Evolutionary conservation across 2,329 filamentous ascomycete genomes (phyloP).

Genomic region (Thermomyces lanuginosus): DNA sequence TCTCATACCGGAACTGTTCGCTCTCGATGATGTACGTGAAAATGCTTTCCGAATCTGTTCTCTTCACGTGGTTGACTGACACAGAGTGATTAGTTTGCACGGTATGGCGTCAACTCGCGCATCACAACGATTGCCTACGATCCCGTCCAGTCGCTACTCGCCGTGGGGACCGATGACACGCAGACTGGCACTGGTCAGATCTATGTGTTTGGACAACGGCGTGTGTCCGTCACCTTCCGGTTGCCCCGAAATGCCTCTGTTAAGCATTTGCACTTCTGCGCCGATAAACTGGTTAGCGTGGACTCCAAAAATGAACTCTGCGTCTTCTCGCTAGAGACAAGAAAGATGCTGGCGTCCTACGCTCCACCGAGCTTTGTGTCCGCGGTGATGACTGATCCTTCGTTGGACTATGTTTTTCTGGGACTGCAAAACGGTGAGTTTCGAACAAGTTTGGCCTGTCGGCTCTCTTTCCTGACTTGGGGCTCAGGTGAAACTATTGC

Average conservation of each 20-base stretch:
- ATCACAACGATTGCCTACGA: slow-evolving; percentile 75
- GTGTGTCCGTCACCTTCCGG: slow-evolving; percentile 59
- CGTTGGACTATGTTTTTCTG: slow-evolving; percentile 83
- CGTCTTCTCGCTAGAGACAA: slow-evolving; percentile 64
- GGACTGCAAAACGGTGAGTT: slow-evolving; percentile 52
- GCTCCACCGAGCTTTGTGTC: slow-evolving; percentile 62
- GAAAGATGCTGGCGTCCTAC: slow-evolving; percentile 49
- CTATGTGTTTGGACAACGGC: slow-evolving; percentile 69
- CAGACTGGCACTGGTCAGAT: slow-evolving; percentile 75
- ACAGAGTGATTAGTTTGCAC: slow-evolving; percentile 35
- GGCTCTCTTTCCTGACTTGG: not conserved
- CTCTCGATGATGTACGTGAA: slow-evolving; percentile 54
- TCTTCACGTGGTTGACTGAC: slow-evolving; percentile 1
- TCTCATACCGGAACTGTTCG: slow-evolving; percentile 61
- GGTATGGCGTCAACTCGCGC: slow-evolving; percentile 66
- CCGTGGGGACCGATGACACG: slow-evolving; percentile 76
- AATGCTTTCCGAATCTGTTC: slow-evolving; percentile 4
- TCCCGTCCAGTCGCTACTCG: slow-evolving; percentile 81
- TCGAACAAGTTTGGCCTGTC: not conserved
- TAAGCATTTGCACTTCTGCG: slow-evolving; percentile 64
- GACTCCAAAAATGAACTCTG: slow-evolving; percentile 74
- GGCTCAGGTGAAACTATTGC: slow-evolving; percentile 64
- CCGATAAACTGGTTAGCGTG: slow-evolving; percentile 67
- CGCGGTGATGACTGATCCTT: slow-evolving; percentile 64
- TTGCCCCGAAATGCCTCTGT: slow-evolving; percentile 60